Conservation (phyloP, 2,329 filamentous ascomycete genomes). For the Pseudopithomyces maydicus region DNA sequence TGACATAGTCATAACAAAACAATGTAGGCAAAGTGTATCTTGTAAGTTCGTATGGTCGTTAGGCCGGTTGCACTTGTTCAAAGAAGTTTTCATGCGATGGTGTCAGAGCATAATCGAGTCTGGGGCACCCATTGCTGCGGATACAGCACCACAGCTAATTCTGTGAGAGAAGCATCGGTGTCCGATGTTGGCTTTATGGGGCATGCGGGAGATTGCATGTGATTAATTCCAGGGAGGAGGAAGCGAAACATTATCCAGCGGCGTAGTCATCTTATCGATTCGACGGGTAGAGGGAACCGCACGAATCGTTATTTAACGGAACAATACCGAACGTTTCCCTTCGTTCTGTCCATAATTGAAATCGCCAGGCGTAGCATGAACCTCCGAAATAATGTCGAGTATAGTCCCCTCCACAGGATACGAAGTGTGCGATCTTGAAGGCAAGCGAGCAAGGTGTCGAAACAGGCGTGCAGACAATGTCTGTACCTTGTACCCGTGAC, state of each 20-base stretch:
- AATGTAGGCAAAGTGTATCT: not conserved
- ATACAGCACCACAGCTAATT: not conserved
- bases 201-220: not conserved
- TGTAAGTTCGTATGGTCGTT: not conserved
- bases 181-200: not conserved
- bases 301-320: not conserved
- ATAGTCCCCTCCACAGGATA: conserved; percentile 5
- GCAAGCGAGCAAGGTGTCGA: conserved; percentile 33
- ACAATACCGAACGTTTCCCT: too few relatives aligned
- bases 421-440: conserved; percentile 12
- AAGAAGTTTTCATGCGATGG: not conserved
- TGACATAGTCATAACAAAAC: not conserved
- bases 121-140: not conserved
- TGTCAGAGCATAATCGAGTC: not conserved
- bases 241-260: not conserved
- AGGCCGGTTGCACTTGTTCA: not conserved
- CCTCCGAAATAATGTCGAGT: not conserved
- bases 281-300: not conserved
- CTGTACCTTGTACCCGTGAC: conserved; percentile 22
- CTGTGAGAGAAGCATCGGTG: not conserved
- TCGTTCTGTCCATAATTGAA: not conserved
- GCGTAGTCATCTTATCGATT: not conserved
- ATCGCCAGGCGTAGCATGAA: not conserved
- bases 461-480: conserved; percentile 5
- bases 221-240: not conserved